These are phyloP conservation scores for Letharia columbiana DNA, from an alignment of 495 filamentous ascomycete genomes.

Conservation along the genomic window DNA sequence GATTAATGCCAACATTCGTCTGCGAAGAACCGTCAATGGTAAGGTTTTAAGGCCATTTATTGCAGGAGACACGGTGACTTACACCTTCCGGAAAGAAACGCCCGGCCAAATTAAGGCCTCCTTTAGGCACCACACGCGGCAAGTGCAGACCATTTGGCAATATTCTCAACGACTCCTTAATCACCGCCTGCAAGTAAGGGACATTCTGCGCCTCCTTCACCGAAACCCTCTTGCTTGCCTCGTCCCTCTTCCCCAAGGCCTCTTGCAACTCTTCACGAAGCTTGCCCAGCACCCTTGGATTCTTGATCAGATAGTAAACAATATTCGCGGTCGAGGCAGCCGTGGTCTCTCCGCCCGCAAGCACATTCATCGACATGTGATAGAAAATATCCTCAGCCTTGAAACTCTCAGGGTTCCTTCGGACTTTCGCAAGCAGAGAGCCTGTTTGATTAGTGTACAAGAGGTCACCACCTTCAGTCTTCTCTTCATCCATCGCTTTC, in stretches of 20 bases:
- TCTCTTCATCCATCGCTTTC: conserved; percentile 15
- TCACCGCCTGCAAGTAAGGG: conserved; percentile 41
- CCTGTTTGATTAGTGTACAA: conserved; percentile 40
- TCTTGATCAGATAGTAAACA: conserved; percentile 42
- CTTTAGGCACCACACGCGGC: conserved; percentile 1
- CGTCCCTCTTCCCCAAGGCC: conserved; percentile 20
- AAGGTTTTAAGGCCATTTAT: not conserved
- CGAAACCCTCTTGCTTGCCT: conserved; percentile 20
- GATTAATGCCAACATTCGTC: conserved; percentile 44
- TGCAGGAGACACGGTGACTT: not conserved
- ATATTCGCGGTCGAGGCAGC: conserved; percentile 43
- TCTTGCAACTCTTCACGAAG: conserved; percentile 40
- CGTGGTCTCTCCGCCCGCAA: conserved; percentile 50
- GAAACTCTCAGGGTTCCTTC: conserved; percentile 48
- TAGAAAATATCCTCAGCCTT: conserved; percentile 35
- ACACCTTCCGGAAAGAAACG: not conserved
- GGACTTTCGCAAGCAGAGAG: conserved; percentile 47
- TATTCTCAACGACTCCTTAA: conserved; percentile 40
- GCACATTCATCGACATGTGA: conserved; percentile 37
- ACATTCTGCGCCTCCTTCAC: conserved; percentile 44
- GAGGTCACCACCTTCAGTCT: conserved; percentile 41
- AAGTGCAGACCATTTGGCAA: not conserved
- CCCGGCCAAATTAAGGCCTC: not conserved
- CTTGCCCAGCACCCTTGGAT: conserved; percentile 31
- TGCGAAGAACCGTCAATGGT: not conserved